Evolutionary conservation across 257 asterid genomes (phyloP).

Genomic region (Solanum bukasovii): DNA sequence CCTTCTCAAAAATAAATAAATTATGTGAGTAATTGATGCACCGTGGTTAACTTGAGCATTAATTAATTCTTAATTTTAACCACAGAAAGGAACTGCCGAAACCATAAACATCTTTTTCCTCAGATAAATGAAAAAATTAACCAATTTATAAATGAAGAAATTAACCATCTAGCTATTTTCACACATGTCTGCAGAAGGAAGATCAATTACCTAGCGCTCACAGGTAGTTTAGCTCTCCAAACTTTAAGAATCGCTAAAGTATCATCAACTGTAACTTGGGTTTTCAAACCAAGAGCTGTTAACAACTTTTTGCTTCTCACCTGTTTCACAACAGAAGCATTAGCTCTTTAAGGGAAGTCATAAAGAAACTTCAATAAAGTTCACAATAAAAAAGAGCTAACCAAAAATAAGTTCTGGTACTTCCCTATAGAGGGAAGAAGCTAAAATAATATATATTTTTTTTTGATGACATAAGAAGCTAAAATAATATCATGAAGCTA

Average conservation of each 20-base stretch:
- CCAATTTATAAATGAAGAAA: not conserved
- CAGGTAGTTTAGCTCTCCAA: constrained; percentile 1
- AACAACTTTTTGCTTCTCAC: constrained; percentile 1
- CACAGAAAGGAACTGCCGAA: not conserved
- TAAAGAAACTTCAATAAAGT: not conserved
- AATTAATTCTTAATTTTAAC: not conserved
- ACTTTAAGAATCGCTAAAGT: not conserved
- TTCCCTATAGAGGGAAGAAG: not conserved
- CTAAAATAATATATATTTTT: not conserved
- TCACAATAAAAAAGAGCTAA: not conserved
- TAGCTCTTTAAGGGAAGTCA: not conserved
- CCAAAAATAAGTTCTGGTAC: not conserved
- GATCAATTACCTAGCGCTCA: not conserved
- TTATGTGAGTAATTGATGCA: not conserved
- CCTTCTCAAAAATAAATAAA: not conserved
- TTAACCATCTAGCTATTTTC: not conserved
- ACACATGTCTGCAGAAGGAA: not conserved
- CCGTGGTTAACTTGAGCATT: not conserved
- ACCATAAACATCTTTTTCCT: not conserved
- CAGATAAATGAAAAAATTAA: not conserved
- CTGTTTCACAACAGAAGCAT: not conserved
- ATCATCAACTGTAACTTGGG: not conserved
- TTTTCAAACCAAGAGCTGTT: not conserved
- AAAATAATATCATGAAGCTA: not conserved
- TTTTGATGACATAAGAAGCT: no score